These are phyloP conservation scores for Aspergillus heteromorphus DNA, from an alignment of 495 filamentous ascomycete species.

Conservation along the genomic window DNA sequence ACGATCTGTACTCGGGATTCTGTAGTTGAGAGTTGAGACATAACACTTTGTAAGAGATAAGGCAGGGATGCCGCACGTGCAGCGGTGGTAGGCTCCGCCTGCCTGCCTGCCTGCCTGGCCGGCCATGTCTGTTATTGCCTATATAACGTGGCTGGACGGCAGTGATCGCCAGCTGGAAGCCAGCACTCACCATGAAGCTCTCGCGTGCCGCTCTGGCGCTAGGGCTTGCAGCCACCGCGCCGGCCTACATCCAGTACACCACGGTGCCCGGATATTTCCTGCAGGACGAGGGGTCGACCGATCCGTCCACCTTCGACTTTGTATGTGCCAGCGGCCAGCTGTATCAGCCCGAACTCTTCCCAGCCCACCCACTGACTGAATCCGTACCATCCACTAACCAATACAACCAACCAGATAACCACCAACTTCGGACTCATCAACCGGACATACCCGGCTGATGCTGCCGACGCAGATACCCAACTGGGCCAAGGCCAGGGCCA, in stretches of 20 bases:
- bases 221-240: conserved; percentile 17
- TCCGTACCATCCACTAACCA: conserved; percentile 1
- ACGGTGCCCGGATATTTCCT: conserved; percentile 64
- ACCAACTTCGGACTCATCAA: conserved; percentile 65
- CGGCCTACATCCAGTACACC: conserved; percentile 50
- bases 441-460: conserved; percentile 50
- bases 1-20: not conserved
- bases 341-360: not conserved
- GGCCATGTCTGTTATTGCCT: too few species aligned
- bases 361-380: not conserved
- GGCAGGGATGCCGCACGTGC: conserved; percentile 11
- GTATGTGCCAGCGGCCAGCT: too few species aligned
- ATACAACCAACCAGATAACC: conserved; percentile 35
- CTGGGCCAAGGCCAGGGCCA: too few species aligned
- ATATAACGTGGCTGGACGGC: not conserved
- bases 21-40: too few species aligned
- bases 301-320: conserved; percentile 61
- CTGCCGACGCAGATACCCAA: conserved; percentile 27
- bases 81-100: conserved; percentile 5
- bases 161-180: not conserved
- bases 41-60: too few species aligned
- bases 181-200: conserved; percentile 24
- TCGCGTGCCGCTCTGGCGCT: conserved; percentile 18
- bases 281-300: conserved; percentile 61
- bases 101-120: too few species aligned